phyloP scores from a whole-genome alignment of 257 asterid species.

The Solanum microdontum region DNA sequence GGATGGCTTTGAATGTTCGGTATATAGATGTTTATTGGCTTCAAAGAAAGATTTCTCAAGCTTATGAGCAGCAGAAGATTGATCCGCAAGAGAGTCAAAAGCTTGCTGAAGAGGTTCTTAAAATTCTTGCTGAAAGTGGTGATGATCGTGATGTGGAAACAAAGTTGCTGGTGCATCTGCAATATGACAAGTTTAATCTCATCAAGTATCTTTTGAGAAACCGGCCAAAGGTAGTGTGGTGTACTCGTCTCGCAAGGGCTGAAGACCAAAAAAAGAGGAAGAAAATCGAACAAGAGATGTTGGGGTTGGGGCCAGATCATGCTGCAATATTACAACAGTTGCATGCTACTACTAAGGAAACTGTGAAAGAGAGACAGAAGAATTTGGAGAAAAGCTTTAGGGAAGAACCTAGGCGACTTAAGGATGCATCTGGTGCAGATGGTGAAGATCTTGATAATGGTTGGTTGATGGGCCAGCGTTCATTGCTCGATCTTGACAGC shows the following conservation, averaged over 20 bases:
- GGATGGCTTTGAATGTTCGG: slow-evolving; percentile 30
- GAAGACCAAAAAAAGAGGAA: slow-evolving; percentile 27
- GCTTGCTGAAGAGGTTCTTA: slow-evolving; percentile 31
- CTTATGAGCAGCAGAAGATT: slow-evolving; percentile 24
- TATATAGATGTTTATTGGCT: slow-evolving; percentile 37
- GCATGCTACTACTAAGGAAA: slow-evolving; percentile 26
- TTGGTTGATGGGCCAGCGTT: slow-evolving; percentile 23
- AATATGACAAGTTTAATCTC: slow-evolving; percentile 23
- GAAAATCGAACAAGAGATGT: slow-evolving; percentile 29
- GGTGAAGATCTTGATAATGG: slow-evolving; percentile 18
- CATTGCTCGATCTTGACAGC: slow-evolving; percentile 27
- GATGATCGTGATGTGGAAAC: slow-evolving; percentile 30
- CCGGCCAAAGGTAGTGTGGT: slow-evolving; percentile 35
- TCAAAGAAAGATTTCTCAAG: slow-evolving; percentile 32
- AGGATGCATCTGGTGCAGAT: slow-evolving; percentile 19
- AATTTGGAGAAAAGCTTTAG: slow-evolving; percentile 4
- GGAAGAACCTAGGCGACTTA: slow-evolving; percentile 21
- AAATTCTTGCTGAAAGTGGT: slow-evolving; percentile 20
- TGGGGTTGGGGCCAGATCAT: slow-evolving; percentile 21
- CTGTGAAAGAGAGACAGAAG: slow-evolving; percentile 21
- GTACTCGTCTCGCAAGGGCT: slow-evolving; percentile 35
- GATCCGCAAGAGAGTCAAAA: slow-evolving; percentile 31
- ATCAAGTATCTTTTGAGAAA: slow-evolving; percentile 23
- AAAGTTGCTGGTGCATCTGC: slow-evolving; percentile 25
- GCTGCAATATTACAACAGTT: slow-evolving; percentile 25